Base-by-base conservation (phyloP, 805 yeast genomes). In the Kregervanrija fluxuum region DNA sequence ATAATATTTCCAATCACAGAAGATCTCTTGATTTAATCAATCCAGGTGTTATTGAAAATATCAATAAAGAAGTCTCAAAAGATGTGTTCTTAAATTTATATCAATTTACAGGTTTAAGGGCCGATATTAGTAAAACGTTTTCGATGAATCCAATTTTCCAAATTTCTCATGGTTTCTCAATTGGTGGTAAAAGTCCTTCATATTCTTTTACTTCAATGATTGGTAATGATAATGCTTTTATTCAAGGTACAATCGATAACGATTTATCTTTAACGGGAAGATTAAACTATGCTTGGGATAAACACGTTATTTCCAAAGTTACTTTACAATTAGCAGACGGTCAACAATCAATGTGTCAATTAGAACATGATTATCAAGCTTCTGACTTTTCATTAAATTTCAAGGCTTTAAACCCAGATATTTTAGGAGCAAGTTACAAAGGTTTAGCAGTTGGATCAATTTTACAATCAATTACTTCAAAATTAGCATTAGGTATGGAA, bases 291-390 rank as follows among this genome's bases (percentile, higher is more conserved):
- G 88, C 90, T 54, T 89, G 96, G 96, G 79, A 79, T 64, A 79
- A 80, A 64, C 73, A 73, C 59, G 79, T 82, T 66, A 70, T 83
- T 58, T 77, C 95, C 49, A 90, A 89, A 70, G 78, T 85, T 49
- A 87, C 95, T 58, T 73, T 89, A 65, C 98, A 91, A 73, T 72
- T 89, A 54, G 86, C 95, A 55, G 73, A 81, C 51, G 86, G 83
- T 53, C 96, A 90, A 71, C 96, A 93, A 53, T 73, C 93, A 47
- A 88, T 91, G 95, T 75, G 85, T 51, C 98, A 93, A 71, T 73
- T 91, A 56, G 99, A 93, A 74, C 97, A 93, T 66, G 99, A 93
- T 67, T 83, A 79, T 71, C 91, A 85, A 68, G 96, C 91, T 49
- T 67, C 75, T 45, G 99, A 93, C 65, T 89, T 80, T 64, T 82